Evolutionary conservation across 805 yeast species (phyloP).

Genomic region (Pichia ethanolica): DNA sequence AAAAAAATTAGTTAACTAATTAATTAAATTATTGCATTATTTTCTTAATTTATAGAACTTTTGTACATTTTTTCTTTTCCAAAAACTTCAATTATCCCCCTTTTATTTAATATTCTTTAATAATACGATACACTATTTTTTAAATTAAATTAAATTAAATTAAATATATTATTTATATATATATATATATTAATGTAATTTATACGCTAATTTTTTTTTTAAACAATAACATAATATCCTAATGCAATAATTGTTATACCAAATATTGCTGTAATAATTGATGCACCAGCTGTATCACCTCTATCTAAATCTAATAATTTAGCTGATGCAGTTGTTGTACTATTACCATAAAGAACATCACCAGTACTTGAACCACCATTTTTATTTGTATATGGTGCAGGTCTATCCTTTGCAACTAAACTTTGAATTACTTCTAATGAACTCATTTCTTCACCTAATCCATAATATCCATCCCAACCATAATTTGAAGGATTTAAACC

Average conservation of each 20-base stretch:
- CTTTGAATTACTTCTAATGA: constrained; percentile 60
- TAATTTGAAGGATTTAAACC: not conserved
- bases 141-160: no score
- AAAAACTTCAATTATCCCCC: no score
- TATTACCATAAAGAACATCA: constrained; percentile 61
- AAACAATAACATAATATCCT: constrained; percentile 16
- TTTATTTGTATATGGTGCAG: constrained; percentile 43
- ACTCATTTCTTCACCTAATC: constrained; percentile 74
- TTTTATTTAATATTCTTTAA: no score
- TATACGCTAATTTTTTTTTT: not conserved
- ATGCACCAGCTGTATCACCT: constrained; percentile 61
- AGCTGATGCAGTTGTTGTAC: constrained; percentile 29
- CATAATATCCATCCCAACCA: constrained; percentile 60
- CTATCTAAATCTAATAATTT: constrained; percentile 34
- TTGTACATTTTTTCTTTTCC: no score
- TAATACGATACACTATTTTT: no score
- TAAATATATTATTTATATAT: no score
- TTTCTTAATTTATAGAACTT: no score
- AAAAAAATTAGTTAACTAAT: constrained; percentile 1
- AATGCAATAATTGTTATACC: constrained; percentile 30
- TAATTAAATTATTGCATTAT: no score
- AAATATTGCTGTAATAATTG: constrained; percentile 52
- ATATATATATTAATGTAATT: no score
- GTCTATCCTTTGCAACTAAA: constrained; percentile 35
- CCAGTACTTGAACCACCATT: constrained; percentile 35